phyloP scores from a whole-genome alignment of 2,329 filamentous ascomycete genomes.

The Penicillium sp. region DNA sequence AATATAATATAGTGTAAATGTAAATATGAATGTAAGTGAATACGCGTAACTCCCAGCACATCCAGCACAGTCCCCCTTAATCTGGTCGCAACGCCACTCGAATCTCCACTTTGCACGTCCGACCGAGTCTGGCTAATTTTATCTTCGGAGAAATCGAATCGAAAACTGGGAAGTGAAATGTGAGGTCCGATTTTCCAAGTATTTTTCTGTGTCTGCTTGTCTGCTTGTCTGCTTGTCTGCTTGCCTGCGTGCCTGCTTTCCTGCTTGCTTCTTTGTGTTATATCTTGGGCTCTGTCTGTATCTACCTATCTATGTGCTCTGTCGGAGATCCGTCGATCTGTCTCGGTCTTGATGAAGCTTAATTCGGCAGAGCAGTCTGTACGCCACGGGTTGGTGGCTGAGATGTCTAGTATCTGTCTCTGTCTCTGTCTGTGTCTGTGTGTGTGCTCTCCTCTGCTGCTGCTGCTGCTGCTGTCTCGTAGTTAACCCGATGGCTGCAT shows the following conservation, averaged over 20 bases:
- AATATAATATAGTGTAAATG: too few relatives aligned
- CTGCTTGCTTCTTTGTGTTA: too few relatives aligned
- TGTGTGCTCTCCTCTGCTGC: neutral
- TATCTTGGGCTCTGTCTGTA: too few relatives aligned
- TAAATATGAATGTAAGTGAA: too few relatives aligned
- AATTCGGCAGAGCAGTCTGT: slow-evolving; percentile 11
- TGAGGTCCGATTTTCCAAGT: too few relatives aligned
- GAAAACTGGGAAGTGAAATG: neutral
- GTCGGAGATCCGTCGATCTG: slow-evolving; percentile 21
- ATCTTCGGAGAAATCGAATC: slow-evolving; percentile 2
- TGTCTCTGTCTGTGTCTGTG: neutral
- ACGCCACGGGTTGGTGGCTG: slow-evolving; percentile 15
- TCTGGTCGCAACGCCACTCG: slow-evolving; percentile 14
- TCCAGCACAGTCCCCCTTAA: slow-evolving; percentile 7
- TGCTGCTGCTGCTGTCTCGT: too few relatives aligned
- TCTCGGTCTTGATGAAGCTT: slow-evolving; percentile 29
- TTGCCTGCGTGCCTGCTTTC: too few relatives aligned
- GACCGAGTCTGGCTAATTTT: slow-evolving; percentile 14
- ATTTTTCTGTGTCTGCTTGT: too few relatives aligned
- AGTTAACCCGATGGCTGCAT: neutral
- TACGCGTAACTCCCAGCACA: neutral
- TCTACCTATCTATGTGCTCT: neutral
- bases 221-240: too few relatives aligned
- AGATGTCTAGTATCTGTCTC: too few relatives aligned
- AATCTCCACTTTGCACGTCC: slow-evolving; percentile 7